Evolutionary conservation across 2,329 filamentous ascomycete species (phyloP), one percentile per base, ranked within the genome.

Genomic region (Colletotrichum euphorbiae): DNA sequence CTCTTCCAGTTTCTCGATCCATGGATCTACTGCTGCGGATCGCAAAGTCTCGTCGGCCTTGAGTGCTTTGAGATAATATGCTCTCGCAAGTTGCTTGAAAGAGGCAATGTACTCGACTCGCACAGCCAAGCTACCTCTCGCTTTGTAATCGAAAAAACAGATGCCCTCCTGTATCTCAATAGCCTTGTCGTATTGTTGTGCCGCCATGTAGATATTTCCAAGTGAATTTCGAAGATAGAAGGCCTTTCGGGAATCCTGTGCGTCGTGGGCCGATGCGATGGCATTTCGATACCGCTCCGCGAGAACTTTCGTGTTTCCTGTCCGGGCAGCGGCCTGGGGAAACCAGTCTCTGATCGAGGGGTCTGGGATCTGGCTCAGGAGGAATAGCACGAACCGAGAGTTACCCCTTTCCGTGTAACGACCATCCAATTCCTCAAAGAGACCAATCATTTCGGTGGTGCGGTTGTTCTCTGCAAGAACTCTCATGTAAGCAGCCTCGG

Each of bases 61-160:
- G 8, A 71, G 69, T 12, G 62, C 67, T 24, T 71, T 69, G 9
- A 71, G 55, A 0, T 31, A 70, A 70, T 82, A 82, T 33, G 81
- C 69, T 0, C 73, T 73, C 0, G 80, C 79, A 2, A 82, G 74
- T 17, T 76, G 77, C 64, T 81, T 79, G 62, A 82, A 80, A 1
- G 80, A 81, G 3, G 78, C 73, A 4, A 80, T 78, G 31, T 81
- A 79, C 4, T 78, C 79, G 19, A 80, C 75, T 1, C 80, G 74
- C 1, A 79, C 80, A 0, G 78, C 74, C 4, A 82, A 75, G 45
- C 78, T 81, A 6, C 80, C 80, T 4, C 79, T 74, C 0, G 80
- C 77, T 4, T 80, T 77, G 60, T 80, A 80, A 24, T 81, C 80
- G 11, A 76, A 57, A 3, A 80, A 71, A 0, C 78, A 77, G 21